Evolutionary conservation across 2,329 filamentous ascomycete genomes (phyloP), one percentile per base, ranked within the genome.

Genomic region (Diaporthe eres): DNA sequence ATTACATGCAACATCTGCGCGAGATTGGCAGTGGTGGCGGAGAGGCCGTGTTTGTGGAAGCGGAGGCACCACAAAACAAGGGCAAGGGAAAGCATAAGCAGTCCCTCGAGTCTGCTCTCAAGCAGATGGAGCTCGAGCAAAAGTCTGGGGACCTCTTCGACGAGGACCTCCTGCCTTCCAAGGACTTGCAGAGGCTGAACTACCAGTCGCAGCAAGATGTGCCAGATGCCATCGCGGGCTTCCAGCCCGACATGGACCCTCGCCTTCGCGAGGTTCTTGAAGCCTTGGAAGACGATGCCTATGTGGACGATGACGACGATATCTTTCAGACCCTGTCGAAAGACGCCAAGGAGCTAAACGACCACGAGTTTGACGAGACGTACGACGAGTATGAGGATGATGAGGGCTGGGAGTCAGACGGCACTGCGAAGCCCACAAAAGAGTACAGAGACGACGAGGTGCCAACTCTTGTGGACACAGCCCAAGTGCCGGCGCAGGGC

Each of bases 1-100:
- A 99, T 85, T 99, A 99, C 86, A 99, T 99, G 97, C 97, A 99
- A 85, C 97, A 99, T 85, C 88, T 99, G 89, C 94, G 95, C 74
- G 97, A 98, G 80, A 87, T 99, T n/a, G 93, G 93, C 75, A 85
- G 87, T 58, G 95, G 90, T 8, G 91, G 91, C 34, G 94, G 94
- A 42, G 93, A 95, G 74, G 91, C 93, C 42, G 92, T 96, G 65
- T 98, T 98, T 82, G 90, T 99, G 53, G 95, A 98, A 79, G 89
- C 91, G n/a, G 89, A 90, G 71, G 84, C 87, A 17, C 83, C 88
- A n/a, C 83, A 85, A 74, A 90, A 90, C 78, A 94, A 94, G 84
- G 88, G 86, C 34, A 96, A 96, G 85, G 91, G 88, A 6, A 94
- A 94, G 81, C 90, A 93, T 82, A 98, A 95, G 86, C 88, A 92